Evolutionary conservation across 2,329 filamentous ascomycete species (phyloP).

Genomic region (Trichoderma simmonsii): DNA sequence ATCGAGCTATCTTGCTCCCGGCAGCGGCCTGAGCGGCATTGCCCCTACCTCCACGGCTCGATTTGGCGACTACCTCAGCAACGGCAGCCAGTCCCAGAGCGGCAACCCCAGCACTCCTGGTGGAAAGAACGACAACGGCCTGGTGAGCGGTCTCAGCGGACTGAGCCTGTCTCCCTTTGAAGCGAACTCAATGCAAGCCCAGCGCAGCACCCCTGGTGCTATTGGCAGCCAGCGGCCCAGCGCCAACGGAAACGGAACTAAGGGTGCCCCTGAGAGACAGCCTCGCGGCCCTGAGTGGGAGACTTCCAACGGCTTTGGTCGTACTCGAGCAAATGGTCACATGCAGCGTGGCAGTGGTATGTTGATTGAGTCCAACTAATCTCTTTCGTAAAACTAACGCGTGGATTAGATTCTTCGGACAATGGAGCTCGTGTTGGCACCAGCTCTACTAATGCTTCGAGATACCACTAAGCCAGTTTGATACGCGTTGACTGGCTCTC

Average conservation of each 20-base stretch:
- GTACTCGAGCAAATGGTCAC: slow-evolving; percentile 58
- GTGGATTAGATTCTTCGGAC: slow-evolving; percentile 42
- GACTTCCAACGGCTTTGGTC: slow-evolving; percentile 50
- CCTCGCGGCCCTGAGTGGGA: slow-evolving; percentile 65
- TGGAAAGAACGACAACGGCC: slow-evolving; percentile 35
- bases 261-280: slow-evolving; percentile 57
- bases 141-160: slow-evolving; percentile 49
- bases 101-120: slow-evolving; percentile 39
- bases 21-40: slow-evolving; percentile 55
- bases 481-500: slow-evolving; percentile 10
- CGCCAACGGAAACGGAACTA: slow-evolving; percentile 42
- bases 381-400: slow-evolving; percentile 19
- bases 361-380: slow-evolving; percentile 26
- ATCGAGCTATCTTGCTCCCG: slow-evolving; percentile 65
- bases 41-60: slow-evolving; percentile 37
- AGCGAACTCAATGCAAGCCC: slow-evolving; percentile 37
- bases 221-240: slow-evolving; percentile 64
- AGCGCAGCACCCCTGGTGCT: slow-evolving; percentile 54
- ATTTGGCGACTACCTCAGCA: slow-evolving; percentile 46
- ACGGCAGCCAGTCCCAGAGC: slow-evolving; percentile 32
- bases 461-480: slow-evolving; percentile 34
- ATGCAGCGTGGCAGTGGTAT: slow-evolving; percentile 60
- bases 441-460: slow-evolving; percentile 34
- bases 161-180: slow-evolving; percentile 54
- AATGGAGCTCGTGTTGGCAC: slow-evolving; percentile 39